Base-by-base conservation (phyloP, 2,329 filamentous ascomycete species). In the Colletotrichum spaethianum region DNA sequence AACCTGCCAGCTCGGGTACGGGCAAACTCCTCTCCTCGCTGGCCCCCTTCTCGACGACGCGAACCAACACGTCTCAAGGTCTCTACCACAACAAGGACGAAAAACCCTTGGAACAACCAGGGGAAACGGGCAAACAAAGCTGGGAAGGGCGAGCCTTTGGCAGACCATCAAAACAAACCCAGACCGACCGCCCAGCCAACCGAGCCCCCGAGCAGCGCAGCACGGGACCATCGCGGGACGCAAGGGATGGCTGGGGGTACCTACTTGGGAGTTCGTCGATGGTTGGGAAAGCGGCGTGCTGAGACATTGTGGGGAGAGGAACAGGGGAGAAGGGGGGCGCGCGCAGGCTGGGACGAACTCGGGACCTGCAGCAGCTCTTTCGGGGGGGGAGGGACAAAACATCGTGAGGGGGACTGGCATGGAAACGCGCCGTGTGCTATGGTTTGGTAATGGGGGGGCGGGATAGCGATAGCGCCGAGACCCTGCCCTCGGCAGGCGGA, bases 221-320 rank as follows among this genome's bases (percentile, higher is more conserved):
- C 31, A 12, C 23, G 31, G 26, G 48, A 52, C 14, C 26, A 52
- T 53, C 28, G 52, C 52, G 31, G 52, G 52, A 55, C 31, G 52
- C 52, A 55, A 55, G 52, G 52, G 52, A 55, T 55, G 52, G 52
- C 52, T 55, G 52, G 52, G 42, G 52, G 9, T 55, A 31, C 20
- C 36, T 55, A 31, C 20, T 55, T 36, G 20, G 42, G 28, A 33
- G 28, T 36, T 55, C 1, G 11, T 36, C 52, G 31, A 55, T 55
- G 52, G 52, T 33, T 55, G 52, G 52, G 31, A 55, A 33, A 33
- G n/a, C 12, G n/a, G 31, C 31, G n/a, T 40, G 23, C 23, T 36
- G 55, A 59, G 55, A 59, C 36, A 59, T n/a, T 42, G 38, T 42
- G 55, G 55, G 36, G 55, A 42, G 36, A 33, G n/a, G 12, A 40